Percentiles rank a stretch among this genome's conserved stretches.
Conservation (phyloP, 73 alveolate genomes). For the Stentor coeruleus region DNA sequence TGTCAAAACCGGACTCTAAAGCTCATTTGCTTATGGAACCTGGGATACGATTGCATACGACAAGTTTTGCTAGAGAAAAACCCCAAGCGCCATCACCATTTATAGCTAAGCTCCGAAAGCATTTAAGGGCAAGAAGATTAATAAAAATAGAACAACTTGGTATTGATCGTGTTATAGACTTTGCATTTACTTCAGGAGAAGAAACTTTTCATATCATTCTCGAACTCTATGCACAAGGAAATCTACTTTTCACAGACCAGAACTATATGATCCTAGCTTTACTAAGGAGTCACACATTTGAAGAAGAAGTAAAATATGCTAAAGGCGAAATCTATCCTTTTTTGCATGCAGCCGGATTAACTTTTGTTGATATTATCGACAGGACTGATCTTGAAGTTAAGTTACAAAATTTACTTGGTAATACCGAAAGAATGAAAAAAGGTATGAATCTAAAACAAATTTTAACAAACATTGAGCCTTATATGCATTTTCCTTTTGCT, state of each 20-base stretch:
- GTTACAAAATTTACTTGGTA: constrained; percentile 2
- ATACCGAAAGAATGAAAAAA: constrained; percentile 21
- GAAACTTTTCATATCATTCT: constrained; percentile 60
- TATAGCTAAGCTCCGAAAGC: constrained; percentile 80
- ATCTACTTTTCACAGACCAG: constrained; percentile 69
- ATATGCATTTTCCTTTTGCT: constrained; percentile 55
- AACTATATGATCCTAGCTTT: constrained; percentile 63
- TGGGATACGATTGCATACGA: constrained; percentile 74
- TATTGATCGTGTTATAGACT: constrained; percentile 77
- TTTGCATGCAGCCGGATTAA: constrained; percentile 64
- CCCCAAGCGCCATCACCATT: constrained; percentile 74
- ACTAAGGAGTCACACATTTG: constrained; percentile 69
- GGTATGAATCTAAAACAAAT: constrained; percentile 45
- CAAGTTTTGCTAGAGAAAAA: constrained; percentile 62
- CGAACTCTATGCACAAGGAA: constrained; percentile 80
- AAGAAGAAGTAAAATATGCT: constrained; percentile 67
- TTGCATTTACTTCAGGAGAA: constrained; percentile 78
- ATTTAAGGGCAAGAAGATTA: constrained; percentile 68
- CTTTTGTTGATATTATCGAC: constrained; percentile 21
- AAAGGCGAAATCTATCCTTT: constrained; percentile 80
- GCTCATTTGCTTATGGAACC: constrained; percentile 66
- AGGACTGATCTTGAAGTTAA: constrained; percentile 25
- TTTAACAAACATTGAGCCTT: constrained; percentile 67
- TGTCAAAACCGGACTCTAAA: constrained; percentile 64
- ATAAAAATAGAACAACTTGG: constrained; percentile 69